Evolutionary conservation across 495 filamentous ascomycete species (phyloP), one percentile per base, ranked within the genome.

Genomic region (Penicillium angulare): DNA sequence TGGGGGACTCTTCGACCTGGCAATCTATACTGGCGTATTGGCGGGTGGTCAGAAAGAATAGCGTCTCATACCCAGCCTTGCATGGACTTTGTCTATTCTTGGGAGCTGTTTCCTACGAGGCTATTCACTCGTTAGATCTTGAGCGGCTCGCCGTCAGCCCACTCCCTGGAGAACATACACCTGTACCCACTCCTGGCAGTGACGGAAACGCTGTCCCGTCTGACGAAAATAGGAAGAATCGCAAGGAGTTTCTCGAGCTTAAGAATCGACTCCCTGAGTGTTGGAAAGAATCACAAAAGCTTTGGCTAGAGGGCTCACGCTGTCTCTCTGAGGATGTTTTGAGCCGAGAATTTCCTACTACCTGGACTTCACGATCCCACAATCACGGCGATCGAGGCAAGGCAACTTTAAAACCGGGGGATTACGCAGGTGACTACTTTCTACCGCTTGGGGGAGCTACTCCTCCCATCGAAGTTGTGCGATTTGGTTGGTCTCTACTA

Each of bases 11-110:
- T 10, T 67, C 66, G 7, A 64, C 61, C n/a, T 80, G 77, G 77
- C 55, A 64, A 8, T 75, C 74, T 18, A 77, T 80, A 17, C 51
- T 80, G n/a, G 65, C 73, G 24, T 77, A 77, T 45, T 74, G 76
- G 68, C 55, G 60, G 13, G 71, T 72, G 21, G 71, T 79, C 15
- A 66, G 53, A 49, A 72, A 65, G 50, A 72, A 67, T 39, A 70
- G 69, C 40, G 32, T 49, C 12, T 23, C 67, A 4, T 77, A 68
- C 34, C 65, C 70, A 16, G 68, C 61, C 10, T 54, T 80, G 17
- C 47, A 68, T 52, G 72, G 69, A 22, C 63, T 80, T 3, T 75
- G 68, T 41, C 50, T 67, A 26, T 62, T 79, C 20, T 64, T 80
- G 10, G 76, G 73, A 26, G 77, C 75, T 15, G 65, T 78, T 1